Conservation (phyloP, 176 grass and related monocot genomes). For the Oryza punctata region DNA sequence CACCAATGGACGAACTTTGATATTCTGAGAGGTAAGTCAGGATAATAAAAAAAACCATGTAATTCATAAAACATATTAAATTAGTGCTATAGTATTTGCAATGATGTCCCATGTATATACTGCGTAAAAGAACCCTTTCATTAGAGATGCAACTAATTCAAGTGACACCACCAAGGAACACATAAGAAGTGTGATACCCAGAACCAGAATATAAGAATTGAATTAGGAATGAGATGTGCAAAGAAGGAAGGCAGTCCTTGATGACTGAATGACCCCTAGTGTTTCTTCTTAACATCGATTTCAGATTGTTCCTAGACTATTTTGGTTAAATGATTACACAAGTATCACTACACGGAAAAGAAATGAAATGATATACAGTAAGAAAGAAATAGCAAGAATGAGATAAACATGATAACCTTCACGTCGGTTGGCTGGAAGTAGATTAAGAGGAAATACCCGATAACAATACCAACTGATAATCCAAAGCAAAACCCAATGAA, state of each 20-base stretch:
- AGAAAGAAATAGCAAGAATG: neutral
- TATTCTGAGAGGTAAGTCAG: constrained; percentile 46
- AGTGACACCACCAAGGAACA: too few relatives aligned
- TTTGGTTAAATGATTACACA: constrained; percentile 1
- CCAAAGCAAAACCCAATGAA: constrained; percentile 83
- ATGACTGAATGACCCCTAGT: neutral
- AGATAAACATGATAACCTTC: constrained; percentile 53
- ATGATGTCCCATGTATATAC: neutral
- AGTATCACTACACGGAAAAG: constrained; percentile 12
- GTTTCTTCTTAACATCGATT: neutral
- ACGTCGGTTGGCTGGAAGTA: constrained; percentile 78
- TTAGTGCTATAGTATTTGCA: neutral
- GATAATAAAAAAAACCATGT: constrained; percentile 5
- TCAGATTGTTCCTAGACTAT: neutral
- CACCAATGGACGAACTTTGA: constrained; percentile 57
- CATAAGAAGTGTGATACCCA: neutral
- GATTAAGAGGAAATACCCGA: constrained; percentile 83
- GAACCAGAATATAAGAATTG: neutral
- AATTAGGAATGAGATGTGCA: neutral
- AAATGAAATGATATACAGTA: constrained; percentile 14
- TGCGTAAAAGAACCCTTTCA: too few relatives aligned
- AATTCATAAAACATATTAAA: neutral
- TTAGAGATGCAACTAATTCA: too few relatives aligned
- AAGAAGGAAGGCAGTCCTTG: neutral
- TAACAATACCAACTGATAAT: constrained; percentile 65